Evolutionary conservation across 495 filamentous ascomycete genomes (phyloP).

Genomic region (Hypomontagnella submonticulosa): DNA sequence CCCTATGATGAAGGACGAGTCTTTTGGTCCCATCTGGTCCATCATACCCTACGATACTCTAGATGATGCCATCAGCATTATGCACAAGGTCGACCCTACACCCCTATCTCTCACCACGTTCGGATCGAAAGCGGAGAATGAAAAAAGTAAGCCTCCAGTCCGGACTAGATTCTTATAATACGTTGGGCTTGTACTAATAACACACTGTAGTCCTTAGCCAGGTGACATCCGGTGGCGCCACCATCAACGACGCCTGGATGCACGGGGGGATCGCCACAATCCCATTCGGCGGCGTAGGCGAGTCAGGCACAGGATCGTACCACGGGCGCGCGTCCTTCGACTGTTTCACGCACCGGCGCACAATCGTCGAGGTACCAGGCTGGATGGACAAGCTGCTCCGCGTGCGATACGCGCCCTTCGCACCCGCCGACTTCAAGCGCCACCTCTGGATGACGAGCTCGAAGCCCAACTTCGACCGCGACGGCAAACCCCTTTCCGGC

Average conservation of each 20-base stretch:
- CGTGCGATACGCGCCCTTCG: constrained; percentile 85
- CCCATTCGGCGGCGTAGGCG: constrained; percentile 91
- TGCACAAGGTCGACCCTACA: constrained; percentile 79
- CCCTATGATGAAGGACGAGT: constrained; percentile 80
- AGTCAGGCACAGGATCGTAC: constrained; percentile 85
- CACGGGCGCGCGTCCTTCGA: constrained; percentile 87
- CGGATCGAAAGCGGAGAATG: constrained; percentile 78
- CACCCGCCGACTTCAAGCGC: constrained; percentile 60
- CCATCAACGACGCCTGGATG: constrained; percentile 84
- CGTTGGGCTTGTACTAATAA: constrained; percentile 2
- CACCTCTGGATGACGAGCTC: constrained; percentile 65
- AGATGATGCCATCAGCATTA: constrained; percentile 82
- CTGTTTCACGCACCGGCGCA: constrained; percentile 82
- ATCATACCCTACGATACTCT: constrained; percentile 78
- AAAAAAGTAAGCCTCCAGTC: constrained; percentile 61
- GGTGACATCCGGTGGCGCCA: constrained; percentile 80
- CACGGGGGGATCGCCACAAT: constrained; percentile 81
- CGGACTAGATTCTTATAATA: background rate
- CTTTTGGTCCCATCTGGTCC: constrained; percentile 88
- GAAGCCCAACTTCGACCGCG: constrained; percentile 86
- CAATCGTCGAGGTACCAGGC: constrained; percentile 76
- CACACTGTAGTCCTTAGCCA: constrained; percentile 63
- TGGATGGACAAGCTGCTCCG: constrained; percentile 83
- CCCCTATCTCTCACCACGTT: constrained; percentile 87
- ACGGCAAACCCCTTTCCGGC: constrained; percentile 68